Evolutionary conservation across 2,329 filamentous ascomycete genomes (phyloP).

Genomic region (Colletotrichum australisinense): DNA sequence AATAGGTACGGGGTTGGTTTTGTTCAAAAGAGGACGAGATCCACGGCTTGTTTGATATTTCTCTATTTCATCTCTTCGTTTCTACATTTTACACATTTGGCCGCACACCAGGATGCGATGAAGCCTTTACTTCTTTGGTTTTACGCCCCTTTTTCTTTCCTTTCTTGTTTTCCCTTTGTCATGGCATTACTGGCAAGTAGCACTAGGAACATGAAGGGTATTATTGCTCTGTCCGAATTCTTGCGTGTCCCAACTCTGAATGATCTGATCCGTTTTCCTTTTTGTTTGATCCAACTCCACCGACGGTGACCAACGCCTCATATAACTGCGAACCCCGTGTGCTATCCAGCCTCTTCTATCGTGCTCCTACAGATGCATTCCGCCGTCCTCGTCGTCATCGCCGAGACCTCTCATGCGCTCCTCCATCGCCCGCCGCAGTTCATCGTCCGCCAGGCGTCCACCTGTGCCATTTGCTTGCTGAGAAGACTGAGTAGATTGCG

Average conservation of each 20-base stretch:
- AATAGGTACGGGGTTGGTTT: slow-evolving; percentile 9
- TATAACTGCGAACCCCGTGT: neutral
- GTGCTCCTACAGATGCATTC: slow-evolving; percentile 69
- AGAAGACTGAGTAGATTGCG: neutral
- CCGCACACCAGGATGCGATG: slow-evolving; percentile 8
- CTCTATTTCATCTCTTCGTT: slow-evolving; percentile 3
- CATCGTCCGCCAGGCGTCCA: slow-evolving; percentile 67
- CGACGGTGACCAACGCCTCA: neutral
- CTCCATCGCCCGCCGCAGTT: slow-evolving; percentile 66
- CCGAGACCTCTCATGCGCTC: slow-evolving; percentile 62
- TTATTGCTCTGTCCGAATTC: slow-evolving; percentile 15
- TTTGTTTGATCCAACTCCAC: neutral
- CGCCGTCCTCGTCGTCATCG: slow-evolving; percentile 61
- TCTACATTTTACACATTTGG: neutral
- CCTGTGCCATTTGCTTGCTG: slow-evolving; percentile 43
- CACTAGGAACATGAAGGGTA: slow-evolving; percentile 29
- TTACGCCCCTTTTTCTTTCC: neutral
- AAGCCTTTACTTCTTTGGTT: neutral
- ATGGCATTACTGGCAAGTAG: slow-evolving; percentile 35
- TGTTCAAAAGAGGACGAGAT: slow-evolving; percentile 10
- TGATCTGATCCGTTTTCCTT: neutral
- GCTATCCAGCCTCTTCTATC: neutral
- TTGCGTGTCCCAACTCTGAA: neutral
- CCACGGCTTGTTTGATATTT: slow-evolving; percentile 23
- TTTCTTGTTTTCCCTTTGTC: slow-evolving; percentile 10